A percentile compares a stretch with the other conserved stretches of the same genome.
Evolutionary conservation across 176 grass and related monocot genomes (phyloP).

Genomic region (Avena sativa): DNA sequence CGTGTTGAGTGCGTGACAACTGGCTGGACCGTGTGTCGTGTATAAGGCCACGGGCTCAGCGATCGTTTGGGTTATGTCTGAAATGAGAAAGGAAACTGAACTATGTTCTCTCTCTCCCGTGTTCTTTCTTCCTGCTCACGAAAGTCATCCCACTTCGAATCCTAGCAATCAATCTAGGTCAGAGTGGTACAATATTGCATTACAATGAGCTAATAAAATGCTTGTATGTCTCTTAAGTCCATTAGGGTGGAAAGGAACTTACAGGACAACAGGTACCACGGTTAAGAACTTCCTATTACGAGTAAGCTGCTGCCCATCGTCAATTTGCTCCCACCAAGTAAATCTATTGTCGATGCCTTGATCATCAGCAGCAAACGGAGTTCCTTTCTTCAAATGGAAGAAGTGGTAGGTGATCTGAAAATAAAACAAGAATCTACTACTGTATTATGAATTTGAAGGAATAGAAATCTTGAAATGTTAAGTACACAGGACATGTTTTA

Average conservation of each 20-base stretch:
- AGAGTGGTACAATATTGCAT: not conserved
- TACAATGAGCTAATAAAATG: not conserved
- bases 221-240: not conserved
- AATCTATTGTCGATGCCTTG: conserved; percentile 67
- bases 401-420: conserved; percentile 65
- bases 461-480: not conserved
- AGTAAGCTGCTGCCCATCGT: conserved; percentile 65
- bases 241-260: conserved; percentile 42
- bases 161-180: too few species aligned
- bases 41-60: too few species aligned
- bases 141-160: too few species aligned
- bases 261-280: conserved; percentile 64
- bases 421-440: not conserved
- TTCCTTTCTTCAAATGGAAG: conserved; percentile 76
- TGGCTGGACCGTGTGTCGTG: too few species aligned
- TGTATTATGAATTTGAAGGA: not conserved
- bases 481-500: not conserved
- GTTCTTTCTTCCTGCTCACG: too few species aligned
- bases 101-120: too few species aligned
- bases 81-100: too few species aligned
- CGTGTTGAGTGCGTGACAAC: too few species aligned
- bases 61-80: too few species aligned
- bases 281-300: conserved; percentile 70
- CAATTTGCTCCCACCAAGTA: conserved; percentile 76
- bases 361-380: conserved; percentile 70